These are phyloP conservation scores for Urochloa ruziziensis DNA, from an alignment of 176 grass and related monocot species.

Conservation along the genomic window DNA sequence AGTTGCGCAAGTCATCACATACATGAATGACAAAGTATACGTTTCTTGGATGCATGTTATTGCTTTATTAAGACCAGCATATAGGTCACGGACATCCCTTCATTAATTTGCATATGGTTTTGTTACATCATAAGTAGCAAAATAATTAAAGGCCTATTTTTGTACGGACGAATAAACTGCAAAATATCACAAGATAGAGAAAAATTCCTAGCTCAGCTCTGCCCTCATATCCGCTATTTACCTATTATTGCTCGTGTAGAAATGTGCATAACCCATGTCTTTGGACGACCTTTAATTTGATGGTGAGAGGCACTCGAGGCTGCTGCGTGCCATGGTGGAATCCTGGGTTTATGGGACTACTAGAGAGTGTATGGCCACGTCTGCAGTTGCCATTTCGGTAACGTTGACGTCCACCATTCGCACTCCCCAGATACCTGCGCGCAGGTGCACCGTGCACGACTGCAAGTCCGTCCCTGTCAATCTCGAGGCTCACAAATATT, in stretches of 20 bases:
- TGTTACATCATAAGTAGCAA: no score
- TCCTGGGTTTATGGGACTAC: neutral
- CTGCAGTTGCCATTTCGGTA: neutral
- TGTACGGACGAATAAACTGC: no score
- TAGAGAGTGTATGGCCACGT: neutral
- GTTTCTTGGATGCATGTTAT: neutral
- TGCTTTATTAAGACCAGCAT: no score
- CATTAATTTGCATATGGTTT: no score
- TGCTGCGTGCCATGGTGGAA: neutral
- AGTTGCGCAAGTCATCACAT: neutral
- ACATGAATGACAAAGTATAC: no score
- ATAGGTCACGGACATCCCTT: no score
- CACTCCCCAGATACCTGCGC: neutral
- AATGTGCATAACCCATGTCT: neutral
- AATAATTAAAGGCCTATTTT: no score
- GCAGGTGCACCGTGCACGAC: neutral
- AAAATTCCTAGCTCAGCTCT: no score
- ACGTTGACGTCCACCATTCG: constrained; percentile 14
- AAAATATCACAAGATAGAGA: no score
- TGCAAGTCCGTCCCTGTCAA: neutral
- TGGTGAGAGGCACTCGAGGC: neutral
- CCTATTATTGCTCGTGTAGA: no score
- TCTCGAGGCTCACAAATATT: neutral
- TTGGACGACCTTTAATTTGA: neutral
- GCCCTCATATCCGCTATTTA: no score